Evolutionary conservation across 306 rosid genomes (phyloP), one percentile per base, ranked within the genome.

Genomic region (Quercus wislizeni): DNA sequence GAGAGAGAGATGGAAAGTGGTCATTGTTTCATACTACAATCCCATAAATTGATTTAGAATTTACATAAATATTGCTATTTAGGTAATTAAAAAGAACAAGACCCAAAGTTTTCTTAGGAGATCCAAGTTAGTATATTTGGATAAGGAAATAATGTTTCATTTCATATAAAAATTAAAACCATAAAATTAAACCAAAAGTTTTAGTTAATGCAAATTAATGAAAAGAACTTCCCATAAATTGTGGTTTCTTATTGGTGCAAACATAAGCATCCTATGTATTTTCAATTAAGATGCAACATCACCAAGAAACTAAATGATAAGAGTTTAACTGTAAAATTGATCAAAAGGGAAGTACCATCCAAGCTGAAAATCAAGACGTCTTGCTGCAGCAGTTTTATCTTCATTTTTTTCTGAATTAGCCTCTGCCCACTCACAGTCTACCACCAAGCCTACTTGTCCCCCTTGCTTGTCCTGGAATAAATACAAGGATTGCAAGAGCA

Each of bases 401-500:
- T 92, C 97, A 76, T 61, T 80, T 73, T 71, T 91, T 65, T 88
- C 90, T 55, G 97, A 92, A 81, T 94, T 89, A 80, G 97, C 78
- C 84, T 94, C 98, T 33, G 98, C 88, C 98, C 98, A 92, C 90
- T 94, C 97, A 77, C 97, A 91, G 84, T 94, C 98, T 76, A 90
- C 82, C 14, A 86, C 87, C 49, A 89, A 69, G 78, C 97, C 97
- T 55, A 94, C 75, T 83, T 88, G 93, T 8, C 98, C 98, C 75
- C 93, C 90, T 88, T 92, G 98, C 76, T 78, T 87, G 49, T 88
- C 94, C 97, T 92, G 80, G 51, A 78, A 79, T 52, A 72, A 78
- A 19, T 69, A 70, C 69, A 20, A 23, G 55, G 4, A 74, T n/a
- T 49, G 23, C 63, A 59, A 83, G 73, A 70, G 28, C 61, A 70